phyloP scores from a whole-genome alignment of 2,329 filamentous ascomycete genomes.

The Colletotrichum sublineola region DNA sequence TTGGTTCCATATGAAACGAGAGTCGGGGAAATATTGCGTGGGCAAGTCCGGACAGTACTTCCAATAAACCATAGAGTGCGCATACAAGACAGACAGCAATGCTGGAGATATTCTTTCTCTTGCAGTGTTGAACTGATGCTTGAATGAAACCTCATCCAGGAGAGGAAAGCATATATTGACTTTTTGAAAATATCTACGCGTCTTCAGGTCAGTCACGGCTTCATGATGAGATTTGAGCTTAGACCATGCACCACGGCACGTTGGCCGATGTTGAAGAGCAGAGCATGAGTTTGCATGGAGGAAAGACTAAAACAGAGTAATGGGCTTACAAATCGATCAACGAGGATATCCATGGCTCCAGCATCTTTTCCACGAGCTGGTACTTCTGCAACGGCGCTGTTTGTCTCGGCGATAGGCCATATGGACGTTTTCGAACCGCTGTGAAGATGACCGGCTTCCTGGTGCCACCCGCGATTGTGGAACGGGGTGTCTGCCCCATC shows the following conservation, averaged over 20 bases:
- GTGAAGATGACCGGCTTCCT: conserved; percentile 60
- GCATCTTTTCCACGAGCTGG: conserved; percentile 69
- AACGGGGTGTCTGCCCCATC: conserved; percentile 18
- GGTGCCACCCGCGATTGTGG: conserved; percentile 23
- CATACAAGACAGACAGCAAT: conserved; percentile 69
- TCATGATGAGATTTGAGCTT: neutral
- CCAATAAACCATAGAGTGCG: conserved; percentile 71
- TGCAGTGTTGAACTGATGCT: conserved; percentile 59
- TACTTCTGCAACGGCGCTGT: conserved; percentile 61
- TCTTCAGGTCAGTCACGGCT: neutral
- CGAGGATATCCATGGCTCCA: conserved; percentile 66
- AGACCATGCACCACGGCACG: neutral
- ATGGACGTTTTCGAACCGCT: conserved; percentile 59
- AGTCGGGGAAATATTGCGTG: conserved; percentile 66
- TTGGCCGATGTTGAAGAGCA: neutral
- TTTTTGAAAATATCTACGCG: conserved; percentile 64
- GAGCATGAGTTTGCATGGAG: neutral
- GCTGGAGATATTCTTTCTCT: conserved; percentile 67
- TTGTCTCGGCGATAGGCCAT: conserved; percentile 55
- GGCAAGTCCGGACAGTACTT: conserved; percentile 59
- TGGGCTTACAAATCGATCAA: conserved; percentile 61
- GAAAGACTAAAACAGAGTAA: fast-evolving
- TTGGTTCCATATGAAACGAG: conserved; percentile 73
- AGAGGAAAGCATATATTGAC: conserved; percentile 72
- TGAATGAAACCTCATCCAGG: conserved; percentile 68